These are phyloP conservation scores for Asterionellopsis glacialis DNA, from an alignment of 108 stramenopile species.

Conservation along the genomic window DNA sequence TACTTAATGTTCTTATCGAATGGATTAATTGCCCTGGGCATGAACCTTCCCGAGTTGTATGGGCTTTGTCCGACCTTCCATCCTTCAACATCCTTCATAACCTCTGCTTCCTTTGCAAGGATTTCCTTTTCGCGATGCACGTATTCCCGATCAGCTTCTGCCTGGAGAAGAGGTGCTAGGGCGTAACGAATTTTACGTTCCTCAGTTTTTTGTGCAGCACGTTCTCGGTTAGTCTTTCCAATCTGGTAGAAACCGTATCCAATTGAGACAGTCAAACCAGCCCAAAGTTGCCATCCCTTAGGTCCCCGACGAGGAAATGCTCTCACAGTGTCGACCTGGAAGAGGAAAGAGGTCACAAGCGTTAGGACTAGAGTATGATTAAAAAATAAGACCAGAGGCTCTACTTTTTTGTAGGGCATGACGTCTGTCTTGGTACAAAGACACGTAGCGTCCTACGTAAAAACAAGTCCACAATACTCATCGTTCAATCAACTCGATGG, in stretches of 20 bases:
- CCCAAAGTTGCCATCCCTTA: slow-evolving; percentile 78
- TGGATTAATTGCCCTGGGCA: slow-evolving; percentile 5
- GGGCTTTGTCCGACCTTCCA: slow-evolving; percentile 53
- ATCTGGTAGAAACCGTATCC: slow-evolving; percentile 74
- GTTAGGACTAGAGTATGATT: not conserved
- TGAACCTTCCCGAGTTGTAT: slow-evolving; percentile 20
- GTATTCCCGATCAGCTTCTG: slow-evolving; percentile 79
- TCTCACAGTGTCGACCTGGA: slow-evolving; percentile 36
- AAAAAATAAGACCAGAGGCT: no score
- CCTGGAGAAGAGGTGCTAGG: slow-evolving; percentile 69
- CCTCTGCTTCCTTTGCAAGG: slow-evolving; percentile 56
- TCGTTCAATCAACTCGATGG: slow-evolving; percentile 8
- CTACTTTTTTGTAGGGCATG: not conserved
- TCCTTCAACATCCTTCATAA: slow-evolving; percentile 78
- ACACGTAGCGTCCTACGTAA: not conserved
- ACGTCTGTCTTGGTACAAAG: not conserved
- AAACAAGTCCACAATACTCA: slow-evolving; percentile 10
- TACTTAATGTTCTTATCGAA: slow-evolving; percentile 1
- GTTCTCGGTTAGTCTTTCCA: slow-evolving; percentile 58
- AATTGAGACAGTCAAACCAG: slow-evolving; percentile 48
- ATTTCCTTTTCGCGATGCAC: slow-evolving; percentile 58
- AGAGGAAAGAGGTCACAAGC: no score
- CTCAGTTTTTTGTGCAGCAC: slow-evolving; percentile 56
- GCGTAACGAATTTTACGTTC: slow-evolving; percentile 76
- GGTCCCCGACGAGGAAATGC: slow-evolving; percentile 69